These are phyloP conservation scores for Hypoxylon trugodes DNA, from an alignment of 495 filamentous ascomycete species.

Conservation along the genomic window DNA sequence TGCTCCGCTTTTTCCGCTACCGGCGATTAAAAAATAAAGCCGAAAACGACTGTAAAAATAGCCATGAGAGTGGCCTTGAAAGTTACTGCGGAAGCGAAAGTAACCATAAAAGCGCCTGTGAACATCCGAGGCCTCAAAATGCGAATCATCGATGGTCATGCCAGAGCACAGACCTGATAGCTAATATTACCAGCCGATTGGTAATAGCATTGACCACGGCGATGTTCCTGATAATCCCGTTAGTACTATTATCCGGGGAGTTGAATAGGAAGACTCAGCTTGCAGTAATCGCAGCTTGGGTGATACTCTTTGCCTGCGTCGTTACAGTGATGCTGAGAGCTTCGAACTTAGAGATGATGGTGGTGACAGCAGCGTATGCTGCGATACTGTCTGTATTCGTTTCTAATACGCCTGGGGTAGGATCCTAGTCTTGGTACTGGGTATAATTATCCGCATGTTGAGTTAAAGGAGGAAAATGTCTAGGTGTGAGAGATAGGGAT, in stretches of 20 bases:
- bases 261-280: neutral
- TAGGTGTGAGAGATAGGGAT: no score
- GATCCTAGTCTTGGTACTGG: neutral
- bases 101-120: no score
- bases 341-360: constrained; percentile 43
- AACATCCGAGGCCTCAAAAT: no score
- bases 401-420: neutral
- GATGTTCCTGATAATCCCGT: neutral
- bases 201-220: neutral
- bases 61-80: no score
- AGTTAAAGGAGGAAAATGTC: no score
- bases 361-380: constrained; percentile 43
- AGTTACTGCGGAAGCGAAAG: no score
- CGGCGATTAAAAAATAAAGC: neutral
- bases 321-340: constrained; percentile 37
- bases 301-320: neutral
- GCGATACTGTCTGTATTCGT: constrained; percentile 35
- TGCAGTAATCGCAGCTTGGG: neutral
- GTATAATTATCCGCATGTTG: no score
- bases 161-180: constrained; percentile 6
- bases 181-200: neutral
- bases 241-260: neutral
- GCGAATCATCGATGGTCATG: neutral
- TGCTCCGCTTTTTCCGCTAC: neutral
- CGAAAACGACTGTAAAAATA: no score